These are phyloP conservation scores for Blastocystis sp. DNA, from an alignment of 352 stramenopile species.

Conservation along the genomic window DNA sequence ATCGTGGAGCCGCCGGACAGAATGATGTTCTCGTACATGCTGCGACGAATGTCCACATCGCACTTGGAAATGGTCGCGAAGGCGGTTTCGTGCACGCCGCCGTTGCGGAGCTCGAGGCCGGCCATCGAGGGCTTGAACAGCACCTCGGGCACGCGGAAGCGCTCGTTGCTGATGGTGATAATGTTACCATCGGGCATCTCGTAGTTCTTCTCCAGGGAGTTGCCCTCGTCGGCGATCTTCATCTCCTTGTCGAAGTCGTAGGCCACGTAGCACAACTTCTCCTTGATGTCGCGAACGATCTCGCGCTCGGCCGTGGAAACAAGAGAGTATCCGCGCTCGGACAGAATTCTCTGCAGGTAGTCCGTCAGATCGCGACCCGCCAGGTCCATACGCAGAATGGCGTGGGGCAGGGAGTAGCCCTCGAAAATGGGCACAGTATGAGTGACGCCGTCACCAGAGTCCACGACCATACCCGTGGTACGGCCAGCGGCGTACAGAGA, in stretches of 20 bases:
- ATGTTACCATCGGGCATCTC: constrained; percentile 94
- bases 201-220: constrained; percentile 89
- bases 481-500: constrained; percentile 83
- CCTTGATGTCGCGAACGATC: constrained; percentile 95
- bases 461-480: constrained; percentile 82
- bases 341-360: constrained; percentile 93
- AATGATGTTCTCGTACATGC: constrained; percentile 92
- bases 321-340: constrained; percentile 87
- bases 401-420: constrained; percentile 84
- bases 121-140: constrained; percentile 91
- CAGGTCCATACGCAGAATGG: constrained; percentile 84
- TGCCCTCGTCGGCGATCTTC: constrained; percentile 84
- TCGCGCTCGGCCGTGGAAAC: constrained; percentile 88
- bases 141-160: constrained; percentile 88
- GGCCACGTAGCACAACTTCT: constrained; percentile 90
- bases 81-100: constrained; percentile 84
- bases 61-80: constrained; percentile 86
- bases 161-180: constrained; percentile 91
- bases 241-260: constrained; percentile 87
- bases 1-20: constrained; percentile 91
- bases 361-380: constrained; percentile 85
- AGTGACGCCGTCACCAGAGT: constrained; percentile 83
- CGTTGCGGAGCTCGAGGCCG: constrained; percentile 77
- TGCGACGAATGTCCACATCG: constrained; percentile 85
- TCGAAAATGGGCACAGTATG: constrained; percentile 89